phyloP scores from a whole-genome alignment of 2,329 filamentous ascomycete genomes.

The Aureobasidium melanogenum region DNA sequence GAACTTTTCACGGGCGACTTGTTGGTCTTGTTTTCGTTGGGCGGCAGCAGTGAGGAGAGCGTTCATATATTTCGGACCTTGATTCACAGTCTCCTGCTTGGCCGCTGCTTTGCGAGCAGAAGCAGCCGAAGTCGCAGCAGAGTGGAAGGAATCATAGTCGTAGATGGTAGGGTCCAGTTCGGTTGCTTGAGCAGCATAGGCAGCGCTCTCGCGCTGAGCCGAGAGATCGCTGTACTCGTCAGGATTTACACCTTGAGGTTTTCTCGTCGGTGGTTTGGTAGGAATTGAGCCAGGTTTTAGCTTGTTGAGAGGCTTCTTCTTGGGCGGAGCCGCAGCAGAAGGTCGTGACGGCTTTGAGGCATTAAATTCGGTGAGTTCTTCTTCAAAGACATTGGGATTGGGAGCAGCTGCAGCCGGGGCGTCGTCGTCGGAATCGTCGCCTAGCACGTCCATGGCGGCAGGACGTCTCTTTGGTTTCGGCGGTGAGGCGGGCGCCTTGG shows the following conservation, averaged over 20 bases:
- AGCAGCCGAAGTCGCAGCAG: constrained; percentile 58
- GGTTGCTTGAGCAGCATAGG: constrained; percentile 55
- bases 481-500: constrained; percentile 18
- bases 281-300: constrained; percentile 16
- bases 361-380: constrained; percentile 50
- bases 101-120: constrained; percentile 46
- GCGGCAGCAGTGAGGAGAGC: constrained; percentile 65
- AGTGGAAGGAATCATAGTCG: constrained; percentile 78
- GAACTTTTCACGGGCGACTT: constrained; percentile 72
- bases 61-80: constrained; percentile 70
- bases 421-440: constrained; percentile 50
- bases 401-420: constrained; percentile 40
- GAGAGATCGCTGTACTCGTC: constrained; percentile 56
- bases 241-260: constrained; percentile 21
- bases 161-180: constrained; percentile 66
- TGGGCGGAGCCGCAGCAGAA: constrained; percentile 24
- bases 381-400: constrained; percentile 30
- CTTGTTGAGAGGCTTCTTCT: constrained; percentile 21
- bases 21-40: constrained; percentile 65
- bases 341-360: constrained; percentile 29
- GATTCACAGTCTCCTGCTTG: constrained; percentile 46
- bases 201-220: constrained; percentile 52
- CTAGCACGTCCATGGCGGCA: constrained; percentile 24
- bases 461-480: constrained; percentile 21
- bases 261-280: constrained; percentile 32